Conservation (phyloP, 2,329 filamentous ascomycete genomes). For the Monascus ruber region DNA sequence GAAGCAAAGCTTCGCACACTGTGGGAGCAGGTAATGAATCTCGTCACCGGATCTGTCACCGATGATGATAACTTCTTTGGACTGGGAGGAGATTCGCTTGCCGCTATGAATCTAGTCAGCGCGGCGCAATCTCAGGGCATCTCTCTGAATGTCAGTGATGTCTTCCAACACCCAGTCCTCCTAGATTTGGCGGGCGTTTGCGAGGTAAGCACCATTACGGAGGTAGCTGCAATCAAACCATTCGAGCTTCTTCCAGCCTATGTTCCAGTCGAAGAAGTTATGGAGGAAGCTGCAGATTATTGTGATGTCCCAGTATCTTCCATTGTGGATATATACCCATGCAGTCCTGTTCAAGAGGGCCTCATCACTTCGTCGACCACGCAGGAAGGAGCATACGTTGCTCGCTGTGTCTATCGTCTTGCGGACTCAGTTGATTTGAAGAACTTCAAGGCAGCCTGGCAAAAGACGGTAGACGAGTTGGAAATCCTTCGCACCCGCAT, state of each 20-base stretch:
- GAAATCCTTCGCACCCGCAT: slow-evolving; percentile 34
- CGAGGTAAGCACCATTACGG: too few species aligned
- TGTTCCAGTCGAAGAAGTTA: slow-evolving; percentile 9
- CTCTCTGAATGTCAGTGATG: slow-evolving; percentile 12
- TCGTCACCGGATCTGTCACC: slow-evolving; percentile 10
- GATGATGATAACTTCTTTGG: slow-evolving; percentile 12
- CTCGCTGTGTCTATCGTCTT: slow-evolving; percentile 23
- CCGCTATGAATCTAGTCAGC: slow-evolving; percentile 18
- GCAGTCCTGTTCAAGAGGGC: slow-evolving; percentile 22
- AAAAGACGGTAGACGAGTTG: slow-evolving; percentile 19
- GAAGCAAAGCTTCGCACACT: slow-evolving; percentile 19
- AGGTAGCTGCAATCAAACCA: background rate
- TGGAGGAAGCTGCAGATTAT: slow-evolving; percentile 19
- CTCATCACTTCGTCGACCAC: slow-evolving; percentile 28
- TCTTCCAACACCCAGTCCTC: slow-evolving; percentile 23
- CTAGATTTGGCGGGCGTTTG: slow-evolving; percentile 17
- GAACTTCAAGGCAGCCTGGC: slow-evolving; percentile 28
- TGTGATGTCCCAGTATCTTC: slow-evolving; percentile 5
- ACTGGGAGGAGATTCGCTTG: slow-evolving; percentile 15
- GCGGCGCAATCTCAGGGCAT: slow-evolving; percentile 8
- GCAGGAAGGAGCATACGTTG: slow-evolving; percentile 27
- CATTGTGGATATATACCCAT: slow-evolving; percentile 22
- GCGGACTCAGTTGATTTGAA: slow-evolving; percentile 14
- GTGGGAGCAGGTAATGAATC: slow-evolving; percentile 15
- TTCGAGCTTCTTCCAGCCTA: slow-evolving; percentile 14